Evolutionary conservation across 345 rosid genomes (phyloP).

Genomic region (Murraya paniculata): DNA sequence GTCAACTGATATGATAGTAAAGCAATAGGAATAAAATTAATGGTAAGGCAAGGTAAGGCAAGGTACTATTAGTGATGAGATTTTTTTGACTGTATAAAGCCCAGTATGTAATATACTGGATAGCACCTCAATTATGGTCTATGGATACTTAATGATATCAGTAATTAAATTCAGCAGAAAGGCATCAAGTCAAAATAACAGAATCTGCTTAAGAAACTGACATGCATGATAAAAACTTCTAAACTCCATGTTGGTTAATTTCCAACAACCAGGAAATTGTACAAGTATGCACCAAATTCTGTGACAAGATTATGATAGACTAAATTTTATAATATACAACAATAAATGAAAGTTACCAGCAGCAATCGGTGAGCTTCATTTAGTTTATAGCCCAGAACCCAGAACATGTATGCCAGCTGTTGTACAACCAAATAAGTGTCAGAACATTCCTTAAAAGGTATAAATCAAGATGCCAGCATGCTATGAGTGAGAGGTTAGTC

Average conservation of each 20-base stretch:
- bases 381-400: conserved; percentile 92
- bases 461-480: neutral
- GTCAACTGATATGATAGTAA: neutral
- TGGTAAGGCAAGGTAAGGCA: neutral
- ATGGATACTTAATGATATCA: neutral
- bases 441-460: conserved; percentile 6
- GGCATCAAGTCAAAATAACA: neutral
- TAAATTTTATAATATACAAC: neutral
- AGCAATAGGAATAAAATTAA: neutral
- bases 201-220: neutral
- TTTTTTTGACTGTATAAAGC: neutral
- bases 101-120: neutral
- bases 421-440: conserved; percentile 11
- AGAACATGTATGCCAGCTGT: conserved; percentile 95
- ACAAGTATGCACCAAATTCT: neutral
- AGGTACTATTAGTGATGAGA: neutral
- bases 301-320: neutral
- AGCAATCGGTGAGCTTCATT: conserved; percentile 67
- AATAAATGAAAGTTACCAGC: conserved; percentile 49
- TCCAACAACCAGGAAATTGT: neutral
- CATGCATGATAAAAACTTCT: neutral
- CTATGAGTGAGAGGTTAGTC: neutral
- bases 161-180: conserved; percentile 4
- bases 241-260: neutral
- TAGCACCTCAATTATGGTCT: neutral